Evolutionary conservation across 192 early-diverging fungal genomes (phyloP), one percentile per base, ranked within the genome.

Genomic region (Anaeromyces robustus): DNA sequence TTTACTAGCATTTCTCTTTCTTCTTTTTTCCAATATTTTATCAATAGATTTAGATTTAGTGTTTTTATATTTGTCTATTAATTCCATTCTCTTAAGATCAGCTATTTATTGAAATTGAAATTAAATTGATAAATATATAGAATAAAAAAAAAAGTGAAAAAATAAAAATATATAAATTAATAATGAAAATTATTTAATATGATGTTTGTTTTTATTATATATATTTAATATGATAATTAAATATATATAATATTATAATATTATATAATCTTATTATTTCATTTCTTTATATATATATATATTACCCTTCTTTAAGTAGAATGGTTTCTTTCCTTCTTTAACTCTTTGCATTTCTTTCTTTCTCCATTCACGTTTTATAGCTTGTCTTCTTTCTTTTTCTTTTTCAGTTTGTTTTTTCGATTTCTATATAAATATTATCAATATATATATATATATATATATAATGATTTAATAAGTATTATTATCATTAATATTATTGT

Each of bases 1-100:
- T 84, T 95, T 97, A 22, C 91, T 86, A 11, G 96, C 93, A 83
- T 99, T 98, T 83, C 91, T 90, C 89, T 99, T 97, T 82, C 97
- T 89, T 82, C 94, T 89, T 89, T 97, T 96, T 82, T 99, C 96
- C 81, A 98, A 85, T 34, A 94, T 88, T 77, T 92, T 92, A 39
- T 98, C 95, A 77, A 99, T 81, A 81, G 88, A 88, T 77, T 94
- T 92, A 29, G 89, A 88, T 39, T 90, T 90, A 84, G 88, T 87
- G 29, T 80, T 80, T 77, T 93, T 89, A 89, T 93, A 97, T 85
- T 94, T 95, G 77, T 97, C 94, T 68, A 94, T 88, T 80, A 96
- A 84, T 84, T 95, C 94, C 77, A 96, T 81, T 80, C 95, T 94
- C 88, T 95, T 93, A 83, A 91, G 86, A 30, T 94, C 93, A 84